Conservation (phyloP, 306 rosid species). For the Cucurbita maxima region DNA sequence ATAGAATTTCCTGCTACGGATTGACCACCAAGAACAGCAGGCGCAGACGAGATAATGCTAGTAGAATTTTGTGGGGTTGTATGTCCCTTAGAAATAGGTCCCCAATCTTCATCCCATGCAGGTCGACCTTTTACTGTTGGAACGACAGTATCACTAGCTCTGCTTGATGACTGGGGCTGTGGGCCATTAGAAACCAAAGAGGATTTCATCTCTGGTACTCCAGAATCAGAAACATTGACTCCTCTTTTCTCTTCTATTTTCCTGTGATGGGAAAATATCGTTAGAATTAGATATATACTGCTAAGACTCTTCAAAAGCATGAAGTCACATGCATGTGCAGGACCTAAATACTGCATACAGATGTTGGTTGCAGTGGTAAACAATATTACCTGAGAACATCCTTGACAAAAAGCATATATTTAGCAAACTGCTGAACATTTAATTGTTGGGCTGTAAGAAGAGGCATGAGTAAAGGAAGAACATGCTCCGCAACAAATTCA, state of each 20-base stretch:
- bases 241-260: conserved; percentile 93
- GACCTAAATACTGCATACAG: background rate
- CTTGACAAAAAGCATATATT: conserved; percentile 96
- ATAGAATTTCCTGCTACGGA: conserved; percentile 27
- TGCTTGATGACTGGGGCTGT: conserved; percentile 29
- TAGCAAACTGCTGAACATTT: conserved; percentile 95
- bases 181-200: conserved; percentile 39
- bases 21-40: conserved; percentile 21
- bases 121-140: conserved; percentile 35
- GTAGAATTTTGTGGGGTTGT: conserved; percentile 26
- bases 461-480: conserved; percentile 70
- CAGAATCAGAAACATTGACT: conserved; percentile 65
- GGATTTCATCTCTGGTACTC: conserved; percentile 49
- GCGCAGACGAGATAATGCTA: conserved; percentile 14
- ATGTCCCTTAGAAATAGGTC: conserved; percentile 23
- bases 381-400: conserved; percentile 63
- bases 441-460: conserved; percentile 83
- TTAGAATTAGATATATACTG: background rate
- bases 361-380: background rate
- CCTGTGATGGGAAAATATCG: conserved; percentile 26
- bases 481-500: conserved; percentile 94
- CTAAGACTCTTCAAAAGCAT: background rate
- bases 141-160: conserved; percentile 21
- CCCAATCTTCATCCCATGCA: conserved; percentile 98
- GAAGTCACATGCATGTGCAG: background rate